Base-by-base conservation (phyloP, 2,329 filamentous ascomycete species). In the Cercospora nicotianae region DNA sequence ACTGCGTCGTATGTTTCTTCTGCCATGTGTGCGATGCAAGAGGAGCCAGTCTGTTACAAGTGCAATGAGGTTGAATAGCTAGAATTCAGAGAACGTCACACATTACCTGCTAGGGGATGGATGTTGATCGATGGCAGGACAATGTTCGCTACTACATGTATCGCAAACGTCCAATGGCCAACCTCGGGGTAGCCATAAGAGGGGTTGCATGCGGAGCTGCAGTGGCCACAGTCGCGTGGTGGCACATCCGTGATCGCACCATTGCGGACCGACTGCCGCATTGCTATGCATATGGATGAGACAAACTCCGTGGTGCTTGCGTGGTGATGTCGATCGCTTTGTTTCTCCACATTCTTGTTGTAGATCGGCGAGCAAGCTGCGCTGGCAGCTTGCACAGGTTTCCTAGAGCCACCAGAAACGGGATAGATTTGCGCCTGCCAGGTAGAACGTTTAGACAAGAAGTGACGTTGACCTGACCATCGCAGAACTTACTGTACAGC, bases 1-100 rank as follows among this genome's bases (percentile, higher is more conserved):
- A 76, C 64, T 5, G 73, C 73, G 45, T 75, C 73, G 60, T 58
- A 72, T 3, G 57, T 31, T 30, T 63, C 60, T 16, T 63, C 36
- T 39, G 59, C 31, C 45, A 60, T 60, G 13, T 33, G 59, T 20
- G n/a, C 18, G 26, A 23, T 12, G 53, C 5, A 61, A 26, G 53
- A 31, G 28, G n/a, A 28, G 4, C 16, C 18, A 31, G 31, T 58
- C 5, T 3, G 7, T n/a, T n/a, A 6, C 9, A 57, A 30, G 26
- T 20, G 45, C 45, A 51, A 51, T 3, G 20, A 51, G 5, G 5
- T 13, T 6, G 9, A 23, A 26, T 51, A 51, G 18, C 6, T 23
- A 12, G 13, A 48, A 23, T 1, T 48, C 42, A 20, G 18, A 23
- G 42, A 6, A 48, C 23, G 12, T 48, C 42, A 20, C 9, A 8